phyloP scores from a whole-genome alignment of 2,329 filamentous ascomycete genomes.

The Apiospora koreana region DNA sequence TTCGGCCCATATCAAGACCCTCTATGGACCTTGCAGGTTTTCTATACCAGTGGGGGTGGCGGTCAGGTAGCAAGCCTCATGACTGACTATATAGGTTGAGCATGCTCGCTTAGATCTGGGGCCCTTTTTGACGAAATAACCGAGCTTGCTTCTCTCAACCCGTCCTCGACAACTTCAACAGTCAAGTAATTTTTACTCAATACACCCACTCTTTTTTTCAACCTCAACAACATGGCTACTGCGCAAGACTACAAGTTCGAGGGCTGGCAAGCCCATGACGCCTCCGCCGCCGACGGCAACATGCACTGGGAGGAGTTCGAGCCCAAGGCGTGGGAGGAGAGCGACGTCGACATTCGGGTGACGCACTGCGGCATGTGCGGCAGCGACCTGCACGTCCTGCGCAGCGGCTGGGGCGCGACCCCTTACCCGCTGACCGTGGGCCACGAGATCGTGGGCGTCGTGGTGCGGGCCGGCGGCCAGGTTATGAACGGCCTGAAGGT shows the following conservation, averaged over 20 bases:
- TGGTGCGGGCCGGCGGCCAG: conserved; percentile 40
- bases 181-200: conserved; percentile 22
- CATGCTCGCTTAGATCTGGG: background rate
- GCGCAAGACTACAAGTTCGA: conserved; percentile 19
- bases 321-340: conserved; percentile 49
- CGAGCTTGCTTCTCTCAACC: background rate
- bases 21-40: background rate
- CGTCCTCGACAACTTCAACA: too few species aligned
- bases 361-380: conserved; percentile 51
- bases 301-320: conserved; percentile 34
- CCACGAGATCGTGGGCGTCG: conserved; percentile 50
- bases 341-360: conserved; percentile 48
- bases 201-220: background rate
- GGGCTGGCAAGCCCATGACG: conserved; percentile 19
- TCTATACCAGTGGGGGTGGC: background rate
- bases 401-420: conserved; percentile 31
- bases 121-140: background rate
- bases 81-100: background rate
- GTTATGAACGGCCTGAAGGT: conserved; percentile 40
- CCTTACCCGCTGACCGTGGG: conserved; percentile 40
- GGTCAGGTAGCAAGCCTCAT: background rate
- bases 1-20: background rate
- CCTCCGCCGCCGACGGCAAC: conserved; percentile 18
- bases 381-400: conserved; percentile 44
- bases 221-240: background rate